phyloP scores from a whole-genome alignment of 352 stramenopile genomes.

The Pythium grandisporangium region DNA sequence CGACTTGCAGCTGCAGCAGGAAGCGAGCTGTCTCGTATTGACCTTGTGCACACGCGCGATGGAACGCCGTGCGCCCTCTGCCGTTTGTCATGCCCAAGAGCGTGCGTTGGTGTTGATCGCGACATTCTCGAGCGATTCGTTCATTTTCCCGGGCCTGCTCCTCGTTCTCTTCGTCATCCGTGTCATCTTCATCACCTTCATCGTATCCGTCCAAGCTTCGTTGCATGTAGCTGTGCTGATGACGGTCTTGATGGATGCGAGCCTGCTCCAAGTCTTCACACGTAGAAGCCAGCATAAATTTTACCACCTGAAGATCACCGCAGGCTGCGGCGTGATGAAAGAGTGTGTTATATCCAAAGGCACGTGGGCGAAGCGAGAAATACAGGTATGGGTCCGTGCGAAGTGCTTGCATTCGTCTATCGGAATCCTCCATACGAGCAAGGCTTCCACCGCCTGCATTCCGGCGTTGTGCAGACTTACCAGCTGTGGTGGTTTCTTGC shows the following conservation, averaged over 20 bases:
- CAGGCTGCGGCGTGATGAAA: slow-evolving; percentile 56
- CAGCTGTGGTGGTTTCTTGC: too few relatives aligned
- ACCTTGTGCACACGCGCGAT: slow-evolving; percentile 48
- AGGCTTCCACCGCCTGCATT: too few relatives aligned
- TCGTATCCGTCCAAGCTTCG: too few relatives aligned
- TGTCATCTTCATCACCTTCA: too few relatives aligned
- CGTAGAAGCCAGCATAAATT: slow-evolving; percentile 77
- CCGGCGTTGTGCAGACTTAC: too few relatives aligned
- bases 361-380: slow-evolving; percentile 36
- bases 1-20: slow-evolving; percentile 21
- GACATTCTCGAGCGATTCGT: too few relatives aligned
- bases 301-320: slow-evolving; percentile 69
- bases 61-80: slow-evolving; percentile 46
- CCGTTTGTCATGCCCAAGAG: slow-evolving; percentile 47
- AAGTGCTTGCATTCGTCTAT: slow-evolving; percentile 44
- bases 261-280: too few relatives aligned
- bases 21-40: slow-evolving; percentile 75
- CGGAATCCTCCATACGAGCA: slow-evolving; percentile 71
- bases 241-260: slow-evolving; percentile 5
- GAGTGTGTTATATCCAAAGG: slow-evolving; percentile 55
- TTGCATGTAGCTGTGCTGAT: too few relatives aligned
- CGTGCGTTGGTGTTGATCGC: too few relatives aligned
- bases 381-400: slow-evolving; percentile 33
- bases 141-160: too few relatives aligned
- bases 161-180: too few relatives aligned